phyloP scores from a whole-genome alignment of 495 filamentous ascomycete species.

The Tricharina praecox region DNA sequence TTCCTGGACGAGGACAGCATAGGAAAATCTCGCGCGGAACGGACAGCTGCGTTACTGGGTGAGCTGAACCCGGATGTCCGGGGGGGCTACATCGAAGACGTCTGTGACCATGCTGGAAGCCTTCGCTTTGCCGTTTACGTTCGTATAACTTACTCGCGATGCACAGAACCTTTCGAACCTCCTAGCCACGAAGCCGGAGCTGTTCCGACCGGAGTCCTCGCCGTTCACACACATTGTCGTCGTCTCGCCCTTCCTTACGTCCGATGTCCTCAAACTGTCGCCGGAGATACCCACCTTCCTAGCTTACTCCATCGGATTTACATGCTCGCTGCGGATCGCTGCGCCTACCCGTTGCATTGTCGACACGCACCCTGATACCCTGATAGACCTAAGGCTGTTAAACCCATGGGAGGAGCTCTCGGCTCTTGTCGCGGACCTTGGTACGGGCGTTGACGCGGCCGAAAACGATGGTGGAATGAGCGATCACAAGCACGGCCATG shows the following conservation, averaged over 20 bases:
- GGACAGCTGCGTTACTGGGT: conserved; percentile 53
- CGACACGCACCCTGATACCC: conserved; percentile 86
- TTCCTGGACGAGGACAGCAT: conserved; percentile 68
- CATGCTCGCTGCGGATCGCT: conserved; percentile 42
- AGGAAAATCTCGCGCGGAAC: conserved; percentile 64
- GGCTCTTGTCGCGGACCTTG: conserved; percentile 43
- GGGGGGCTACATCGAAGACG: conserved; percentile 42
- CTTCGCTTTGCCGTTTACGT: not conserved
- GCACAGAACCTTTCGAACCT: conserved; percentile 17
- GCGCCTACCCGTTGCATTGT: conserved; percentile 59
- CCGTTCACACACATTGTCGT: conserved; percentile 29
- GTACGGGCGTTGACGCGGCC: conserved; percentile 42
- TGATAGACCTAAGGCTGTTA: conserved; percentile 69
- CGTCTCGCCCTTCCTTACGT: conserved; percentile 19
- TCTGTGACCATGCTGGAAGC: conserved; percentile 26
- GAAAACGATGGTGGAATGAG: conserved; percentile 33
- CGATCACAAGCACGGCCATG: conserved; percentile 76
- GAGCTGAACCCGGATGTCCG: conserved; percentile 95
- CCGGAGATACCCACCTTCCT: conserved; percentile 49
- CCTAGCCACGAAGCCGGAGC: conserved; percentile 29
- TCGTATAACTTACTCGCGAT: not conserved
- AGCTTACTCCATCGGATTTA: conserved; percentile 77
- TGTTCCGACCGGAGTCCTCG: conserved; percentile 40
- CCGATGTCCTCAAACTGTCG: conserved; percentile 23
- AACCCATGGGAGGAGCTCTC: conserved; percentile 75